These are phyloP conservation scores for Aquilaria malaccensis DNA, from an alignment of 345 rosid species.

Conservation along the genomic window DNA sequence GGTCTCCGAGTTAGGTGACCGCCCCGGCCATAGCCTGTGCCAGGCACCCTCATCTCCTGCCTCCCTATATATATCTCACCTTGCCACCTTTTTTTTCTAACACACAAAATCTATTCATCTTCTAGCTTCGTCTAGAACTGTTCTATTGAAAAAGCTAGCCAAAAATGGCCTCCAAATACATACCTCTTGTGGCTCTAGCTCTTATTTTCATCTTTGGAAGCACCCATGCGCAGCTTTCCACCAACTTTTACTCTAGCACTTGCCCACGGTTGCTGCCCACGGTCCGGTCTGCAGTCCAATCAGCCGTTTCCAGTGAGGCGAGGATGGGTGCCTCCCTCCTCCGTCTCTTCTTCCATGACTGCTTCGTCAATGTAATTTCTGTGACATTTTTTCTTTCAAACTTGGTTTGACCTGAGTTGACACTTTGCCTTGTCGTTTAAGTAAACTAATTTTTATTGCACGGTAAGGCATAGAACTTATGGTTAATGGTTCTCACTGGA, in stretches of 20 bases:
- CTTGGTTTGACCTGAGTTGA: background rate
- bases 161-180: conserved; percentile 15
- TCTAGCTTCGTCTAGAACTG: background rate
- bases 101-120: background rate
- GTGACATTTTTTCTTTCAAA: background rate
- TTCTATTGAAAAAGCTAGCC: background rate
- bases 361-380: conserved; percentile 72
- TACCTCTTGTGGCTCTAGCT: conserved; percentile 20
- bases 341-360: conserved; percentile 87
- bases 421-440: background rate
- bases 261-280: conserved; percentile 53
- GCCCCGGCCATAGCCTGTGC: conserved; percentile 19
- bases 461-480: background rate
- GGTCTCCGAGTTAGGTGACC: conserved; percentile 68
- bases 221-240: conserved; percentile 62
- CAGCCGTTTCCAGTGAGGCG: conserved; percentile 51
- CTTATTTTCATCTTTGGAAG: conserved; percentile 24
- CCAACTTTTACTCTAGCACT: conserved; percentile 50
- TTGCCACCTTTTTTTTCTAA: conserved; percentile 9
- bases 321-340: conserved; percentile 77
- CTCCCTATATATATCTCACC: conserved; percentile 29
- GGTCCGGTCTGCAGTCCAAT: conserved; percentile 36
- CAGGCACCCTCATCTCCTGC: too few species aligned
- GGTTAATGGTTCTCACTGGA: background rate
- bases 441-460: background rate